Conservation (phyloP, 768 basidiomycete species). For the Mycena haematopus region DNA sequence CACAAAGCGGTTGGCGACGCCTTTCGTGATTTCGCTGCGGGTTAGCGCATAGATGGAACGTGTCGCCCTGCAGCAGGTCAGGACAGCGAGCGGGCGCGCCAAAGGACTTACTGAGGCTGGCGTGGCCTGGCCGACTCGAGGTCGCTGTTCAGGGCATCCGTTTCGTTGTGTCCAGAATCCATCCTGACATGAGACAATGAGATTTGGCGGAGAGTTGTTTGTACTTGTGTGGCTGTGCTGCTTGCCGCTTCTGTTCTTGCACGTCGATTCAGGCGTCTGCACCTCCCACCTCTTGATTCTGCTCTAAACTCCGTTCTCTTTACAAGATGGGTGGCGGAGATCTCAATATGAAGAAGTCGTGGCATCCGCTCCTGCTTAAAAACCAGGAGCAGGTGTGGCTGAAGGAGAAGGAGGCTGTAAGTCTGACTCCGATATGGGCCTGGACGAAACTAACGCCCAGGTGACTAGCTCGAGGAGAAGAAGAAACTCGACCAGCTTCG, state of each 20-base stretch:
- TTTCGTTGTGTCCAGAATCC: constrained; percentile 44
- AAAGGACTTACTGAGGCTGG: constrained; percentile 38
- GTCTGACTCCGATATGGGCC: constrained; percentile 37
- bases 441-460: constrained; percentile 14
- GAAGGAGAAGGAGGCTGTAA: constrained; percentile 94
- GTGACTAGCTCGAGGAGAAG: constrained; percentile 89
- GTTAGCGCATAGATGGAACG: constrained; percentile 88
- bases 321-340: constrained; percentile 98
- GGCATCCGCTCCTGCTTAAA: constrained; percentile 97
- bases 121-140: constrained; percentile 29
- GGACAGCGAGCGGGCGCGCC: constrained; percentile 25
- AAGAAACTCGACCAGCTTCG: constrained; percentile 97
- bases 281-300: neutral
- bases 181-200: constrained; percentile 23
- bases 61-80: constrained; percentile 53
- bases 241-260: neutral
- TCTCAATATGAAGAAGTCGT: constrained; percentile 99
- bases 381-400: constrained; percentile 99
- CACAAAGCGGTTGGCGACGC: constrained; percentile 89
- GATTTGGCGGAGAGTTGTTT: constrained; percentile 1
- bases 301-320: neutral
- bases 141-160: constrained; percentile 44
- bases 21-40: constrained; percentile 80
- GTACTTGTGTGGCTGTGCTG: constrained; percentile 4
- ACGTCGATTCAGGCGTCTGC: neutral